phyloP scores from a whole-genome alignment of 805 yeast genomes.

The Cephaloascus albidus region DNA sequence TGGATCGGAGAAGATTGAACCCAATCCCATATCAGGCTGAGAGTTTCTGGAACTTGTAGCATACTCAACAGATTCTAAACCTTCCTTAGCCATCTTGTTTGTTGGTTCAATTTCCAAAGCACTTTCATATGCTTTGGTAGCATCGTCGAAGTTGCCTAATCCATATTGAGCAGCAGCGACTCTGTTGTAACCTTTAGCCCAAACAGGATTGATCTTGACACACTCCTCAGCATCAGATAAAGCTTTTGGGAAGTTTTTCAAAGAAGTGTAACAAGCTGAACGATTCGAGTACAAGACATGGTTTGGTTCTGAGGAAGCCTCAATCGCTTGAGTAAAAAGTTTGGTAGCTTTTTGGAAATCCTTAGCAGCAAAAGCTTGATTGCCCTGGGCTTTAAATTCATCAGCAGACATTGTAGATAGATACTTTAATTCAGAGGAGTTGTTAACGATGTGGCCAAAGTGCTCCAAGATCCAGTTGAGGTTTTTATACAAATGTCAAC shows the following conservation, averaged over 20 bases:
- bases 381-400: slow-evolving; percentile 85
- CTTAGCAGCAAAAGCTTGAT: slow-evolving; percentile 84
- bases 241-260: slow-evolving; percentile 66
- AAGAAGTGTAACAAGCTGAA: slow-evolving; percentile 83
- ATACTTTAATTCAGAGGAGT: too few species aligned
- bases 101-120: slow-evolving; percentile 74
- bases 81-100: slow-evolving; percentile 83
- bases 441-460: too few species aligned
- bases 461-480: too few species aligned
- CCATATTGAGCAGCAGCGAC: slow-evolving; percentile 91
- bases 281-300: slow-evolving; percentile 92
- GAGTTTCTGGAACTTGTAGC: slow-evolving; percentile 44
- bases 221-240: slow-evolving; percentile 80
- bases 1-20: slow-evolving; percentile 74
- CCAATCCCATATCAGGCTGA: slow-evolving; percentile 68
- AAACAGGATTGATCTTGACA: slow-evolving; percentile 67
- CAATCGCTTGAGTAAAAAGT: slow-evolving; percentile 79
- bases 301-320: slow-evolving; percentile 70
- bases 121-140: slow-evolving; percentile 61
- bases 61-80: slow-evolving; percentile 59
- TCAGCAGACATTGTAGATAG: slow-evolving; percentile 65
- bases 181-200: slow-evolving; percentile 96
- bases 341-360: slow-evolving; percentile 76
- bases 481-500: too few species aligned
- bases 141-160: slow-evolving; percentile 68